Evolutionary conservation across 2,329 filamentous ascomycete genomes (phyloP), one percentile per base, ranked within the genome.

Genomic region (Sporothrix pseudoabietina): DNA sequence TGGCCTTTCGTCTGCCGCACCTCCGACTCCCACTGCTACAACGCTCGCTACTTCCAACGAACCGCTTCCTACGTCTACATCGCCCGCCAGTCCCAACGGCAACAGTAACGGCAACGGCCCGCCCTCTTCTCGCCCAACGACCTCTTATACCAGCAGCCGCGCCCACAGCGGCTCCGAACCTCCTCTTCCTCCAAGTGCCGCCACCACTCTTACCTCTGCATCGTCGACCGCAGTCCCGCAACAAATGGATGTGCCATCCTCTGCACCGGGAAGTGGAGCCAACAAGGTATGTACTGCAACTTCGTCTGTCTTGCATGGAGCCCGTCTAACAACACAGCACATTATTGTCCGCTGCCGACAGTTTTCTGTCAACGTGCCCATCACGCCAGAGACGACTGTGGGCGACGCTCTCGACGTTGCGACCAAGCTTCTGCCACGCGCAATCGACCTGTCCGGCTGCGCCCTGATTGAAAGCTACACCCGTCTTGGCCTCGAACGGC

Each of bases 381-480:
- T 98, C 54, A 91, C 87, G 2, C 87, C 89, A 3, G 89, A 92
- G 1, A 97, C 94, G 0, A 94, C 91, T 1, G 86, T 91, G 0
- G 84, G 88, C 14, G 93, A 97, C 75, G 84, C 97, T 44, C 86
- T 97, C 55, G 86, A 86, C 74, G 88, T 90, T 39, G 90, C 92
- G 4, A 86, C 90, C 3, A 87, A 88, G 44, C 83, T 73, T 76
- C 86, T 94, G 78, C 86, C 87, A 22, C 88, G 91, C 72, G 82
- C 83, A 5, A 90, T 97, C 74, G 86, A 90, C 75, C 85, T 90
- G 0, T 83, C 86, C 12, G 87, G 86, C 14, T 91, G 90, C 71
- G 86, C 96, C n/a, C 80, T 98, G 12, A 82, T 94, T 22, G 95
- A 98, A 80, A 89, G 87, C 26, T 98, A 94, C 80, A 83, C 86